Conservation (phyloP, 768 basidiomycete species). For the Hygrocybe punicea region DNA sequence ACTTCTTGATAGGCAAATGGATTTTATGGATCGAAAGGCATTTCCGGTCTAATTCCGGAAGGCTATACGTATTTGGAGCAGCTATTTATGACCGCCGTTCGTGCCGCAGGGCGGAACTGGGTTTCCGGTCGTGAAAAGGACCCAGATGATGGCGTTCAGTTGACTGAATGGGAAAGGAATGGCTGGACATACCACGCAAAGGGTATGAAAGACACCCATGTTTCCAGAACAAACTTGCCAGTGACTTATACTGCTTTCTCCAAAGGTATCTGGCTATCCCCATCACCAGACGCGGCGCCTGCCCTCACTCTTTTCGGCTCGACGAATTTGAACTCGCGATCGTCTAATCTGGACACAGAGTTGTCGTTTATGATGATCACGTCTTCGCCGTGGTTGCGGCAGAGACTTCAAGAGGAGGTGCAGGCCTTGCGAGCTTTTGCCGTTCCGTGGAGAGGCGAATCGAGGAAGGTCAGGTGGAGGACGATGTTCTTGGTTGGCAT, state of each 20-base stretch:
- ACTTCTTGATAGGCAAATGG: slow-evolving; percentile 95
- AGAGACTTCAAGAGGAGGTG: slow-evolving; percentile 10
- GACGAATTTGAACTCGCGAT: slow-evolving; percentile 91
- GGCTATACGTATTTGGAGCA: slow-evolving; percentile 89
- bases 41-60: slow-evolving; percentile 93
- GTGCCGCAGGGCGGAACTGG: slow-evolving; percentile 45
- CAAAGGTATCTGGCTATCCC: slow-evolving; percentile 82
- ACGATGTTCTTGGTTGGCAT: slow-evolving; percentile 11
- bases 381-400: slow-evolving; percentile 39
- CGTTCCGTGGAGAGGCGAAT: slow-evolving; percentile 4
- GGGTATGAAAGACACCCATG: no score
- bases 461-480: slow-evolving; percentile 10
- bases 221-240: no score
- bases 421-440: slow-evolving; percentile 3
- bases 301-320: slow-evolving; percentile 86
- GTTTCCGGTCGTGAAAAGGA: slow-evolving; percentile 17
- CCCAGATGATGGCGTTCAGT: slow-evolving; percentile 51
- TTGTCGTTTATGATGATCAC: slow-evolving; percentile 82
- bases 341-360: slow-evolving; percentile 87
- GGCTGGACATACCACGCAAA: slow-evolving; percentile 99
- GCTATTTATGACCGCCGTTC: slow-evolving; percentile 69
- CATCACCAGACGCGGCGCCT: slow-evolving; percentile 48
- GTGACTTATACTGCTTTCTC: neutral
- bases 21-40: slow-evolving; percentile 83
- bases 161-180: slow-evolving; percentile 82